phyloP scores from a whole-genome alignment of 2,329 filamentous ascomycete genomes.

The Tolypocladium sp. region DNA sequence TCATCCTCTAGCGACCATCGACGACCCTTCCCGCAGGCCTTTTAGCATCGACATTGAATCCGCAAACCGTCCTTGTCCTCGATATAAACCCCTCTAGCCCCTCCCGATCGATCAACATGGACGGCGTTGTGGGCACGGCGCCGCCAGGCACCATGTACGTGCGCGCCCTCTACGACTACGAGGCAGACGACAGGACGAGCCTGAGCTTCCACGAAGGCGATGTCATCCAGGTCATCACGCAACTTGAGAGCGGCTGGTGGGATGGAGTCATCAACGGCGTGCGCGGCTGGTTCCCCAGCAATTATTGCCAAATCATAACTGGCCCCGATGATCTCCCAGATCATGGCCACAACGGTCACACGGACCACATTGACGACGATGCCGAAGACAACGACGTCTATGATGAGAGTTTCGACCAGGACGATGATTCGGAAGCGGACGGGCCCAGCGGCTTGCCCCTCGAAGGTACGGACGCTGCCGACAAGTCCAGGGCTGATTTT shows the following conservation, averaged over 20 bases:
- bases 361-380: constrained; percentile 52
- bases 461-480: constrained; percentile 51
- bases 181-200: constrained; percentile 93
- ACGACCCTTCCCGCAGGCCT: constrained; percentile 5
- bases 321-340: constrained; percentile 65
- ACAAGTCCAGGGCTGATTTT: constrained; percentile 84
- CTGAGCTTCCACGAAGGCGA: constrained; percentile 95
- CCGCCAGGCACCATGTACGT: constrained; percentile 74
- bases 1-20: not conserved
- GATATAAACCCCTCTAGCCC: not conserved
- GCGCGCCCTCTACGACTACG: constrained; percentile 93
- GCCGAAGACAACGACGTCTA: constrained; percentile 56
- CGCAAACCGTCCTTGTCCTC: not conserved
- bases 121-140: constrained; percentile 50
- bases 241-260: constrained; percentile 98
- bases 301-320: constrained; percentile 86
- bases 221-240: constrained; percentile 96
- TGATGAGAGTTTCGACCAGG: constrained; percentile 59
- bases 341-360: constrained; percentile 42
- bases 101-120: constrained; percentile 33
- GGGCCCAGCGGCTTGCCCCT: constrained; percentile 54
- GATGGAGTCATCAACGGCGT: constrained; percentile 96
- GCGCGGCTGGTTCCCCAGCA: constrained; percentile 97
- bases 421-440: constrained; percentile 53
- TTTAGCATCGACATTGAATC: not conserved